Conservation (phyloP, 768 basidiomycete species). For the Pulveroboletus sp. region DNA sequence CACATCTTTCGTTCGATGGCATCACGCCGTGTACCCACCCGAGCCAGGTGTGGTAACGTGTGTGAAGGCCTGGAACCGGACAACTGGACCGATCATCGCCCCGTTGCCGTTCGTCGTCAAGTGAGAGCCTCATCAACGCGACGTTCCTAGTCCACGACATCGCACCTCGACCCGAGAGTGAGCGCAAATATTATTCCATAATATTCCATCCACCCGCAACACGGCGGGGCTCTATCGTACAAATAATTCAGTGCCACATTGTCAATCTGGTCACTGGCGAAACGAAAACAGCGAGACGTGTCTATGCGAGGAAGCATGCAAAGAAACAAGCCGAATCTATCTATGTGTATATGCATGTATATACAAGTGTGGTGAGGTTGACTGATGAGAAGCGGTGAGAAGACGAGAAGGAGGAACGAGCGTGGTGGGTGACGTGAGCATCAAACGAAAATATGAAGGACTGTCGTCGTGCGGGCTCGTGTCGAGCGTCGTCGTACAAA, state of each 20-base stretch:
- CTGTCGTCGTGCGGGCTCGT: slow-evolving; percentile 19
- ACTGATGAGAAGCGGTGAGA: slow-evolving; percentile 4
- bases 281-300: slow-evolving; percentile 10
- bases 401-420: slow-evolving; percentile 16
- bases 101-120: slow-evolving; percentile 17
- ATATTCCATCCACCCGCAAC: slow-evolving; percentile 31
- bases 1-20: neutral
- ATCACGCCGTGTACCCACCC: neutral
- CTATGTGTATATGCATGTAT: slow-evolving; percentile 37
- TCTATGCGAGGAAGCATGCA: slow-evolving; percentile 30
- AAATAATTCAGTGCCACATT: slow-evolving; percentile 35
- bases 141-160: neutral
- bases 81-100: neutral
- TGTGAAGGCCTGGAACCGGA: neutral
- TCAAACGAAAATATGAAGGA: slow-evolving; percentile 13
- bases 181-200: slow-evolving; percentile 30
- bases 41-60: neutral
- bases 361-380: slow-evolving; percentile 29
- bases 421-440: slow-evolving; percentile 19
- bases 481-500: slow-evolving; percentile 14
- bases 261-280: slow-evolving; percentile 14
- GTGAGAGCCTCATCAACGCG: slow-evolving; percentile 3
- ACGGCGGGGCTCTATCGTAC: slow-evolving; percentile 27
- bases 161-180: neutral
- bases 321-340: slow-evolving; percentile 24